Evolutionary conservation across 2,329 filamentous ascomycete species (phyloP).

Genomic region (Claviceps cyperi): DNA sequence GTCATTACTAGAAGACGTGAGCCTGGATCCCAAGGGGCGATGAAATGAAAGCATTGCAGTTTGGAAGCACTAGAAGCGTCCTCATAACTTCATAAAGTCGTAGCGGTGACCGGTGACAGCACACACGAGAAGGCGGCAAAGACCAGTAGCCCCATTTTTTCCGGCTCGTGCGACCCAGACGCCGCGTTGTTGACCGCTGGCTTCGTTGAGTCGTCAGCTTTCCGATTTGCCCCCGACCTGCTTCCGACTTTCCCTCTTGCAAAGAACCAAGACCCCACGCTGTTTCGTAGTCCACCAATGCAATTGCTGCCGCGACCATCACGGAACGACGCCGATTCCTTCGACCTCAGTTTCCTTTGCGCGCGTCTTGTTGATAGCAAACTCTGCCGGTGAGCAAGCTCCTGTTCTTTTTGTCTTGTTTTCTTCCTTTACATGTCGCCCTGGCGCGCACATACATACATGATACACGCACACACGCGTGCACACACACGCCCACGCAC

Average conservation of each 20-base stretch:
- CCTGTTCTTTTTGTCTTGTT: neutral
- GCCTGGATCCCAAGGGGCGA: too few species aligned
- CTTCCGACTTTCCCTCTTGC: slow-evolving; percentile 6
- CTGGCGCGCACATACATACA: too few species aligned
- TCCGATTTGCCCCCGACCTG: neutral
- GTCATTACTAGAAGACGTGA: neutral
- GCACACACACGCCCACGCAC: too few species aligned
- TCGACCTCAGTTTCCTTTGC: slow-evolving; percentile 4
- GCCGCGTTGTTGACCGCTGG: neutral
- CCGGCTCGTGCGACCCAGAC: too few species aligned
- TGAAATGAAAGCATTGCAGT: neutral
- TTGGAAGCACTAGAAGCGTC: neutral
- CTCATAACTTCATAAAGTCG: too few species aligned
- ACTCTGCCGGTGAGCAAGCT: slow-evolving; percentile 2
- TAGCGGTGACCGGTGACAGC: too few species aligned
- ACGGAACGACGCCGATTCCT: slow-evolving; percentile 9
- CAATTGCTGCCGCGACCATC: slow-evolving; percentile 4
- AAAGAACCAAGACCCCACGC: slow-evolving; percentile 6
- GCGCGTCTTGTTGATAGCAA: neutral
- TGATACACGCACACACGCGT: too few species aligned
- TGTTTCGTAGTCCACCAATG: slow-evolving; percentile 5
- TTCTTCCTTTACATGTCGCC: neutral
- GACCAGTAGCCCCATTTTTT: too few species aligned
- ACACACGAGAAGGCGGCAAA: too few species aligned
- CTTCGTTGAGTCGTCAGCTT: slow-evolving; percentile 6